Evolutionary conservation across 2,329 filamentous ascomycete species (phyloP).

Genomic region (Colletotrichum godetiae): DNA sequence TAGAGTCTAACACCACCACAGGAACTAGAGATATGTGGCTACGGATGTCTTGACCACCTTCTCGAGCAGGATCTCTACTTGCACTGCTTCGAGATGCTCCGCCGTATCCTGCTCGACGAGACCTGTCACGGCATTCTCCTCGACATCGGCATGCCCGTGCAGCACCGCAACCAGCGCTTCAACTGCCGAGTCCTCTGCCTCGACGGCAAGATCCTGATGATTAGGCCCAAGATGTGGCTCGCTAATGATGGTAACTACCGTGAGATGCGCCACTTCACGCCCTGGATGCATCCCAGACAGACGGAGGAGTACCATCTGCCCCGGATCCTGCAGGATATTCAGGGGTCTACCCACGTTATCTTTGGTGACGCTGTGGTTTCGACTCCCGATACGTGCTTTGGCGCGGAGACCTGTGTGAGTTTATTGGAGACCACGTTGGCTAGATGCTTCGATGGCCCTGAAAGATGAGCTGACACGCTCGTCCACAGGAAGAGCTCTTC

Average conservation of each 20-base stretch:
- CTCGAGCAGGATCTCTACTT: slow-evolving; percentile 65
- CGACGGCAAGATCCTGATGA: slow-evolving; percentile 75
- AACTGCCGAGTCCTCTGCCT: slow-evolving; percentile 55
- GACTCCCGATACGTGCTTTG: slow-evolving; percentile 70
- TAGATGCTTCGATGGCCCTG: background rate
- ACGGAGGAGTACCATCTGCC: slow-evolving; percentile 75
- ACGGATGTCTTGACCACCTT: slow-evolving; percentile 35
- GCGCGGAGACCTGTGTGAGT: slow-evolving; percentile 65
- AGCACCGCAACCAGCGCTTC: slow-evolving; percentile 53
- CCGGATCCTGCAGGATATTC: slow-evolving; percentile 65
- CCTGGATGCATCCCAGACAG: slow-evolving; percentile 68
- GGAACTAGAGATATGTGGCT: slow-evolving; percentile 67
- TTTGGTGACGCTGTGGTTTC: slow-evolving; percentile 77
- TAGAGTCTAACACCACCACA: background rate
- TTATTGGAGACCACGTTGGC: background rate
- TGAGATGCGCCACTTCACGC: slow-evolving; percentile 72
- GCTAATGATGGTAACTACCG: slow-evolving; percentile 76
- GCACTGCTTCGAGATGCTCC: slow-evolving; percentile 72
- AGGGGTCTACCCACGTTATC: slow-evolving; percentile 58
- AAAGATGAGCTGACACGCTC: background rate
- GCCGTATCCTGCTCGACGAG: slow-evolving; percentile 68
- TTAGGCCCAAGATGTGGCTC: slow-evolving; percentile 77
- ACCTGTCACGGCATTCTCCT: slow-evolving; percentile 74
- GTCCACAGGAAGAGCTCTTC: slow-evolving; percentile 66
- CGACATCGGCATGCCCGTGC: slow-evolving; percentile 73